These are phyloP conservation scores for Trametopsis cervina DNA, from an alignment of 768 basidiomycete species.

Conservation along the genomic window DNA sequence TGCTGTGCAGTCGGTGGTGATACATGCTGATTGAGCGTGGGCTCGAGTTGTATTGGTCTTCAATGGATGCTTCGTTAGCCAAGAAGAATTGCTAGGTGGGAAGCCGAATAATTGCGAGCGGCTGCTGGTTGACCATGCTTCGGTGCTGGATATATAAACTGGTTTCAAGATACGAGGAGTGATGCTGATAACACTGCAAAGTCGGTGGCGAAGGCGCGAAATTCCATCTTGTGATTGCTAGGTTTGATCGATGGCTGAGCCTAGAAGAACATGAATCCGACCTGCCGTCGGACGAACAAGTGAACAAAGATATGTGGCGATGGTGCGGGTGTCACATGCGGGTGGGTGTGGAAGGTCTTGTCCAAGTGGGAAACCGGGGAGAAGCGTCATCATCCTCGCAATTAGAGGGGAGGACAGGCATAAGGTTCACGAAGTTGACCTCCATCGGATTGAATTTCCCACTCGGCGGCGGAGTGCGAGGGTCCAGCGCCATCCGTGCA, in stretches of 20 bases:
- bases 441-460: slow-evolving; percentile 38
- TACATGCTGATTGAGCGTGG: background rate
- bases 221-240: background rate
- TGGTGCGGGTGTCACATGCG: slow-evolving; percentile 6
- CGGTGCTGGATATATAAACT: background rate
- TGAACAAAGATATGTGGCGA: background rate
- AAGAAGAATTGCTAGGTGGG: background rate
- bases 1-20: background rate
- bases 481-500: slow-evolving; percentile 12
- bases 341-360: background rate
- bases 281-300: background rate
- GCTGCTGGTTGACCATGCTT: background rate
- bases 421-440: slow-evolving; percentile 51
- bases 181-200: background rate
- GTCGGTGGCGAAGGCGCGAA: background rate
- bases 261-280: background rate
- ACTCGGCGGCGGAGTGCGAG: slow-evolving; percentile 28
- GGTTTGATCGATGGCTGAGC: background rate
- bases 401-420: slow-evolving; percentile 42
- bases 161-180: background rate
- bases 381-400: slow-evolving; percentile 1
- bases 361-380: background rate
- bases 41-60: background rate
- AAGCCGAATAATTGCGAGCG: background rate
- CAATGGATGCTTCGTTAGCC: background rate